phyloP scores from a whole-genome alignment of 2,329 filamentous ascomycete species.

The Botrytis squamosa region DNA sequence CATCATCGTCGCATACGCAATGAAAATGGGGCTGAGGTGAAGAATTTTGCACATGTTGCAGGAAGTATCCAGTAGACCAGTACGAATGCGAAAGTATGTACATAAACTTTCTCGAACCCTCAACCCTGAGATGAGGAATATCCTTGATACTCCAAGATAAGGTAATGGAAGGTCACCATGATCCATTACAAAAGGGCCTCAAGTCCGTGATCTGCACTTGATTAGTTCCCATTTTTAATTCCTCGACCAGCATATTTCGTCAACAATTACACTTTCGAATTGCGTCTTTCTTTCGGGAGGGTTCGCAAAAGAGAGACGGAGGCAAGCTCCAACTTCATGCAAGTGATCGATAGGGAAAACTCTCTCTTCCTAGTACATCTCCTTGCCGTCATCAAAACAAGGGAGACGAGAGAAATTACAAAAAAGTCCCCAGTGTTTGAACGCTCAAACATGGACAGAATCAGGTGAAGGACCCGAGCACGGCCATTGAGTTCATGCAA shows the following conservation, averaged over 20 bases:
- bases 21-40: conserved; percentile 15
- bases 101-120: conserved; percentile 14
- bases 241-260: conserved; percentile 13
- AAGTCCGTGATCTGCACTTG: conserved; percentile 15
- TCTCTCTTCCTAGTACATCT: neutral
- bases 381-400: conserved; percentile 6
- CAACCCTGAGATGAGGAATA: conserved; percentile 15
- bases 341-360: conserved; percentile 19
- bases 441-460: conserved; percentile 1
- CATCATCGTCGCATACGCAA: conserved; percentile 13
- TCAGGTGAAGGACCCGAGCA: conserved; percentile 11
- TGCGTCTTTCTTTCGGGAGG: conserved; percentile 5
- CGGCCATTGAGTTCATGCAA: conserved; percentile 22
- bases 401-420: conserved; percentile 3
- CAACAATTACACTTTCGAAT: conserved; percentile 13
- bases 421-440: neutral
- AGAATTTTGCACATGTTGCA: conserved; percentile 20
- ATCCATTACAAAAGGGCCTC: conserved; percentile 14
- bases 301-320: conserved; percentile 10
- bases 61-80: conserved; percentile 6
- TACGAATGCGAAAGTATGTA: conserved; percentile 12
- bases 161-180: conserved; percentile 9
- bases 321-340: conserved; percentile 13
- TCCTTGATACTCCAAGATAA: conserved; percentile 23
- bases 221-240: neutral